These are phyloP conservation scores for Physcomitrium patens DNA, from an alignment of 225 moss, liverwort and hornwort genomes.

Conservation along the genomic window DNA sequence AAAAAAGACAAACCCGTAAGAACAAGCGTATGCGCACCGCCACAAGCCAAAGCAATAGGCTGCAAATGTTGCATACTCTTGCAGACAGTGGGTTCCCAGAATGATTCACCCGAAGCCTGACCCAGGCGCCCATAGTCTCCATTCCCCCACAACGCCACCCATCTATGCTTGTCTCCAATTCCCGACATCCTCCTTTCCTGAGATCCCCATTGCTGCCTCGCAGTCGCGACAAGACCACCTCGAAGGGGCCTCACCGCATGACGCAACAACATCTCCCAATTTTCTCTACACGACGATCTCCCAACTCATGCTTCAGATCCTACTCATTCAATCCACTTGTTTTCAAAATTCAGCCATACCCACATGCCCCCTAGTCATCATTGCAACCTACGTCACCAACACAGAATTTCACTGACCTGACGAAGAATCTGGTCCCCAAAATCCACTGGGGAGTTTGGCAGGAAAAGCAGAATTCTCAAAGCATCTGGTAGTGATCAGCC, in stretches of 20 bases:
- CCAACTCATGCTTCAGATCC: not conserved
- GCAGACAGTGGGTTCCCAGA: slow-evolving; percentile 72
- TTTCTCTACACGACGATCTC: slow-evolving; percentile 5
- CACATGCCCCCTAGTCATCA: not conserved
- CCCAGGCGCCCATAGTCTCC: slow-evolving; percentile 91
- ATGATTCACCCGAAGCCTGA: slow-evolving; percentile 53
- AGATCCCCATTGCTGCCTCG: slow-evolving; percentile 39
- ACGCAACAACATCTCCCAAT: slow-evolving; percentile 39
- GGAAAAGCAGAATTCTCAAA: not conserved
- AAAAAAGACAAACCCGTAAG: slow-evolving; percentile 53
- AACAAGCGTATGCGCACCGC: slow-evolving; percentile 94
- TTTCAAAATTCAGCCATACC: not conserved
- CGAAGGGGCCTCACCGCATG: slow-evolving; percentile 26
- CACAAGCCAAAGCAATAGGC: slow-evolving; percentile 81
- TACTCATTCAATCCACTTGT: no score
- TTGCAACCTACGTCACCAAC: no score
- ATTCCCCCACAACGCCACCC: slow-evolving; percentile 91
- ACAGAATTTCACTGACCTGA: no score
- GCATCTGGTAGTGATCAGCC: not conserved
- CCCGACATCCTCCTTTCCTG: slow-evolving; percentile 28
- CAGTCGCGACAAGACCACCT: slow-evolving; percentile 5
- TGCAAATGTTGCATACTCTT: slow-evolving; percentile 45
- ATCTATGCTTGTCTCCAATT: slow-evolving; percentile 34
- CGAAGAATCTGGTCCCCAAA: no score
- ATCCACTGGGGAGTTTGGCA: not conserved